Percentiles rank a stretch among this genome's conserved stretches.
These are phyloP conservation scores for Cryoendolithus antarcticus DNA, from an alignment of 2,329 filamentous ascomycete species.

Conservation along the genomic window DNA sequence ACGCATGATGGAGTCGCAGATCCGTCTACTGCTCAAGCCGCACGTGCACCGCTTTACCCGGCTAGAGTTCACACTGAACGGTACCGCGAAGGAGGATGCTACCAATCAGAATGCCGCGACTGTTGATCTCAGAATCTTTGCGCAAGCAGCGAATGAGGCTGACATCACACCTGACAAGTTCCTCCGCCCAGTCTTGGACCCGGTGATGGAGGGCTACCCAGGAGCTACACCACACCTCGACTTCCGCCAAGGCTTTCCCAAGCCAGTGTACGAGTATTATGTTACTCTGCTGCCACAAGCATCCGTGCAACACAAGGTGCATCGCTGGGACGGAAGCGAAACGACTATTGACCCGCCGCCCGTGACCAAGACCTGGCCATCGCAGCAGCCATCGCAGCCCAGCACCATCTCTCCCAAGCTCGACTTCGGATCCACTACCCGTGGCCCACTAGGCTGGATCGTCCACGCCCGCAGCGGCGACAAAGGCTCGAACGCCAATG, in stretches of 20 bases:
- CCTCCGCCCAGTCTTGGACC: conserved; percentile 29
- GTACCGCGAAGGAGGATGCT: conserved; percentile 31
- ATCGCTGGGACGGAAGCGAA: conserved; percentile 18
- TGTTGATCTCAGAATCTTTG: conserved; percentile 34
- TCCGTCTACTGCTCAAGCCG: conserved; percentile 28
- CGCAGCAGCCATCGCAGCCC: conserved; percentile 24
- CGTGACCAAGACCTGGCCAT: conserved; percentile 19
- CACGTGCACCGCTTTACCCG: conserved; percentile 24
- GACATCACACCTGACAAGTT: conserved; percentile 19
- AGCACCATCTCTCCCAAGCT: conserved; percentile 5
- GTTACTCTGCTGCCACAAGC: conserved; percentile 25
- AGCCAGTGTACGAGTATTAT: conserved; percentile 31
- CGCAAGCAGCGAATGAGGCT: conserved; percentile 16
- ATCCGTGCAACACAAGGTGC: conserved; percentile 16
- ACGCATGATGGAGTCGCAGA: conserved; percentile 33
- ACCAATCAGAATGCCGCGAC: conserved; percentile 34
- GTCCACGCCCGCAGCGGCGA: conserved; percentile 24
- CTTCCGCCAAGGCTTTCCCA: conserved; percentile 28
- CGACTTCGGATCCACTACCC: conserved; percentile 24
- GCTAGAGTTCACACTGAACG: conserved; percentile 29
- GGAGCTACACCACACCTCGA: conserved; percentile 21
- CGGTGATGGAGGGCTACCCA: conserved; percentile 28
- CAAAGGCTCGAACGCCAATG: conserved; percentile 23
- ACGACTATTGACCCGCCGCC: conserved; percentile 24
- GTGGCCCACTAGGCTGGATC: conserved; percentile 27